phyloP scores from a whole-genome alignment of 345 rosid genomes.

The Excoecaria cochinchinensis region DNA sequence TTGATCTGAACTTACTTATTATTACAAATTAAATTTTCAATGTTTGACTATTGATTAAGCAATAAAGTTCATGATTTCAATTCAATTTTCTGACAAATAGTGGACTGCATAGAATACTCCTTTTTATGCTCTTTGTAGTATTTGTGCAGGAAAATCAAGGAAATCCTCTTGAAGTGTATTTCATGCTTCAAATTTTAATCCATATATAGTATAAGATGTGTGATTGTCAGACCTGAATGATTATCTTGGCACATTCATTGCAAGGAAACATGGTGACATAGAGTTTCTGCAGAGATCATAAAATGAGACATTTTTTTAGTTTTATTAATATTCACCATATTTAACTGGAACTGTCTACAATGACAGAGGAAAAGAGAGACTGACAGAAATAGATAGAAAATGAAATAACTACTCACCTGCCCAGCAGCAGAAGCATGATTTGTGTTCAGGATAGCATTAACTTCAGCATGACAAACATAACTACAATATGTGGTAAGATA shows the following conservation, averaged over 20 bases:
- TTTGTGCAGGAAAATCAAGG: background rate
- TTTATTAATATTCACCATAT: background rate
- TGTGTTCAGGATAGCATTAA: slow-evolving; percentile 89
- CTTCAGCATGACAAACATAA: slow-evolving; percentile 98
- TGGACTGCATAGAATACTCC: background rate
- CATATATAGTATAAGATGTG: slow-evolving; percentile 9
- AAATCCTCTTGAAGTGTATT: background rate
- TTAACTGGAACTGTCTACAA: background rate
- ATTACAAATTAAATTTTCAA: background rate
- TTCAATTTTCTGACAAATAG: background rate
- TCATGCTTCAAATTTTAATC: background rate
- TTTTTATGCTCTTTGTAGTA: background rate
- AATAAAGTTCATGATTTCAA: background rate
- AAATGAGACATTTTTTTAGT: slow-evolving; percentile 8
- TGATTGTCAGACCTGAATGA: slow-evolving; percentile 67
- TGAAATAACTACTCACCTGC: slow-evolving; percentile 47
- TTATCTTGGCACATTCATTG: slow-evolving; percentile 98
- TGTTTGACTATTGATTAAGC: background rate
- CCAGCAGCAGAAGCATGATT: slow-evolving; percentile 91
- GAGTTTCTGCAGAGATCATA: slow-evolving; percentile 66
- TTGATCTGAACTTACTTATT: background rate
- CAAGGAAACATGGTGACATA: slow-evolving; percentile 99
- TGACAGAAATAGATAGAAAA: background rate
- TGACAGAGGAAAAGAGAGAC: background rate
- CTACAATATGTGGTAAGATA: slow-evolving; percentile 36